Evolutionary conservation across 805 yeast species (phyloP).

Genomic region (Brettanomyces anomalus): DNA sequence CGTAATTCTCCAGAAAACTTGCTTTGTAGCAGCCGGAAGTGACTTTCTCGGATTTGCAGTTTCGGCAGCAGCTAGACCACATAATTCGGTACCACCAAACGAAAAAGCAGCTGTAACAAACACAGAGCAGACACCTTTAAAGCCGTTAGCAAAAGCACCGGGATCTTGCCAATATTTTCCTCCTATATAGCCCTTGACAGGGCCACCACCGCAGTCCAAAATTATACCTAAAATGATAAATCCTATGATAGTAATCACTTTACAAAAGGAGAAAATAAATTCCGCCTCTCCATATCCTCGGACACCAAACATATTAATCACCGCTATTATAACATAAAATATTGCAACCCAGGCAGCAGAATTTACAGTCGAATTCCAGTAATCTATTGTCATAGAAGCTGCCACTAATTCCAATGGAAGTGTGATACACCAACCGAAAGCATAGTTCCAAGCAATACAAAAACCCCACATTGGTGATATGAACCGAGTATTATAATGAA

Average conservation of each 20-base stretch:
- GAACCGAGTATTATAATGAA: conserved; percentile 51
- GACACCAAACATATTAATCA: conserved; percentile 52
- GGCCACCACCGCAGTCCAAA: conserved; percentile 57
- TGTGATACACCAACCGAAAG: conserved; percentile 46
- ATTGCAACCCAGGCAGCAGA: conserved; percentile 50
- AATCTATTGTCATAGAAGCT: conserved; percentile 41
- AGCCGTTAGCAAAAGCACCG: conserved; percentile 44
- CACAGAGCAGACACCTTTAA: conserved; percentile 58
- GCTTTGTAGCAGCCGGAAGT: conserved; percentile 56
- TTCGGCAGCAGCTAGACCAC: conserved; percentile 61
- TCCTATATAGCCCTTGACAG: conserved; percentile 50
- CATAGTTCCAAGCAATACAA: conserved; percentile 52
- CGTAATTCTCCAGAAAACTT: conserved; percentile 55
- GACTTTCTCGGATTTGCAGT: conserved; percentile 52
- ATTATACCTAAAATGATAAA: conserved; percentile 49
- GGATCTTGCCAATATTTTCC: conserved; percentile 52
- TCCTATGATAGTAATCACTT: conserved; percentile 50
- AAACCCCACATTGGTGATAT: conserved; percentile 52
- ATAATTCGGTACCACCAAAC: conserved; percentile 58
- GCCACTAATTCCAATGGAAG: conserved; percentile 49
- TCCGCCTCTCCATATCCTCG: conserved; percentile 66
- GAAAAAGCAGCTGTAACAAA: conserved; percentile 57
- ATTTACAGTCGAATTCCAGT: conserved; percentile 35
- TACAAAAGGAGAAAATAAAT: conserved; percentile 43
- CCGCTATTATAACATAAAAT: conserved; percentile 41